Base-by-base conservation (phyloP, 208 protist species). In the Leishmania lainsoni region DNA sequence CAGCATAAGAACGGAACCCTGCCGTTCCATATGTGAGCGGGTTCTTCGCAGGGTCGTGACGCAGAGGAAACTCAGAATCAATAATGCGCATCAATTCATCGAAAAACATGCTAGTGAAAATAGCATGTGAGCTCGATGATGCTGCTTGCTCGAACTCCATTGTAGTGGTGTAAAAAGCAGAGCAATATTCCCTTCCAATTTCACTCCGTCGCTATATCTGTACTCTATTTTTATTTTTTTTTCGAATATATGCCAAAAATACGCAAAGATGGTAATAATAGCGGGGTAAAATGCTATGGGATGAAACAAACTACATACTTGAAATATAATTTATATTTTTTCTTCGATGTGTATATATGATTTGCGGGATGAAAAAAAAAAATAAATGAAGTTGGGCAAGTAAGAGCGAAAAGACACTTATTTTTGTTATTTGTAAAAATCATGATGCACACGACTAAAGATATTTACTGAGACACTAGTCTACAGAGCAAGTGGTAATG, bases 1-100 rank as follows among this genome's bases (percentile, higher is more conserved):
- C 52, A 0, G 85, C 91, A 14, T 32, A 81, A 0, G 91, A 91
- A 2, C 95, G 87, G 80, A 97, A 97, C 17, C 95, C 95, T 10
- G 95, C 86, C 2, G 95, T 98, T 42, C 95, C 95, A 48, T 98
- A 98, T 1, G 70, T 39, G 5, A 95, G 61, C 3, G 80, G 76
- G 42, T 73, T 79, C 17, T 58, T 22, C 6, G 54, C 48, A 12
- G 75, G 68, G 71, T 94, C 83, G 68, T 94, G 93, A 0, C 66
- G 75, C 8, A 95, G 78, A 4, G 91, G 81, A 76, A 85, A 94
- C 42, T 87, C 39, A 20, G 63, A 73, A 26, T 90, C 82, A 22
- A 91, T 88, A 42, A 79, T 54, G 17, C 42, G n/a, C 12, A 58
- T 83, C 42, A 90, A 75, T 17, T 76, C 16, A 35, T 78, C 35